These are phyloP conservation scores for Pilasporangium apinafurcum DNA, from an alignment of 352 stramenopile genomes.

Conservation along the genomic window DNA sequence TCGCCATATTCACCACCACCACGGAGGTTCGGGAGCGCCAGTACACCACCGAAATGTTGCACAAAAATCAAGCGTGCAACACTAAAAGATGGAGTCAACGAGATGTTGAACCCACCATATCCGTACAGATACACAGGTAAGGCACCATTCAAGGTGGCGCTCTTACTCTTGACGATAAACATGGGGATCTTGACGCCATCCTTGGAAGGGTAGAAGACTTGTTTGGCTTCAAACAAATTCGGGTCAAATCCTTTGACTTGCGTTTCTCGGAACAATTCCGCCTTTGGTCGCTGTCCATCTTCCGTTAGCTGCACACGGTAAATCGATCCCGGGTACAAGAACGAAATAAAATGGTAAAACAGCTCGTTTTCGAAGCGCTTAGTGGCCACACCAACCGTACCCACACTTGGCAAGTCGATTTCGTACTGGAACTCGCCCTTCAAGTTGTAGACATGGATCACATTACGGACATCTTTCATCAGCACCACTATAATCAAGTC, in stretches of 20 bases:
- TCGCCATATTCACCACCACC: slow-evolving; percentile 92
- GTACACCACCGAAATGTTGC: slow-evolving; percentile 88
- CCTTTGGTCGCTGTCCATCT: slow-evolving; percentile 12
- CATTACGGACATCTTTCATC: slow-evolving; percentile 76
- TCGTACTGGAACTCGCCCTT: slow-evolving; percentile 71
- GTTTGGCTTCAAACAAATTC: slow-evolving; percentile 72
- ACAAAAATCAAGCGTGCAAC: slow-evolving; percentile 84
- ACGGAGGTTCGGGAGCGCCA: slow-evolving; percentile 92
- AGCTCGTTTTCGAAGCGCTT: slow-evolving; percentile 73
- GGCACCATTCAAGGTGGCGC: slow-evolving; percentile 63
- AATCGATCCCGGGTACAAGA: slow-evolving; percentile 77
- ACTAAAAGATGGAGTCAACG: slow-evolving; percentile 87
- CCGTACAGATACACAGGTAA: slow-evolving; percentile 91
- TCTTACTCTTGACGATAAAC: slow-evolving; percentile 90
- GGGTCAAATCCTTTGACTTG: slow-evolving; percentile 81
- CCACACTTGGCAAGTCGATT: slow-evolving; percentile 58
- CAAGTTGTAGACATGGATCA: slow-evolving; percentile 76
- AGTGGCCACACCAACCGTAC: slow-evolving; percentile 59
- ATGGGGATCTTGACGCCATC: slow-evolving; percentile 95
- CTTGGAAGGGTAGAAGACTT: slow-evolving; percentile 88
- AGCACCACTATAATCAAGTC: slow-evolving; percentile 72
- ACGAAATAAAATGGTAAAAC: slow-evolving; percentile 89
- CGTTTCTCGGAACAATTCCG: slow-evolving; percentile 67
- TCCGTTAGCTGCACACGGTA: slow-evolving; percentile 61
- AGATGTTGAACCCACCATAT: slow-evolving; percentile 96